Evolutionary conservation across 2,329 filamentous ascomycete species (phyloP).

Genomic region (Metarhizium rileyi): DNA sequence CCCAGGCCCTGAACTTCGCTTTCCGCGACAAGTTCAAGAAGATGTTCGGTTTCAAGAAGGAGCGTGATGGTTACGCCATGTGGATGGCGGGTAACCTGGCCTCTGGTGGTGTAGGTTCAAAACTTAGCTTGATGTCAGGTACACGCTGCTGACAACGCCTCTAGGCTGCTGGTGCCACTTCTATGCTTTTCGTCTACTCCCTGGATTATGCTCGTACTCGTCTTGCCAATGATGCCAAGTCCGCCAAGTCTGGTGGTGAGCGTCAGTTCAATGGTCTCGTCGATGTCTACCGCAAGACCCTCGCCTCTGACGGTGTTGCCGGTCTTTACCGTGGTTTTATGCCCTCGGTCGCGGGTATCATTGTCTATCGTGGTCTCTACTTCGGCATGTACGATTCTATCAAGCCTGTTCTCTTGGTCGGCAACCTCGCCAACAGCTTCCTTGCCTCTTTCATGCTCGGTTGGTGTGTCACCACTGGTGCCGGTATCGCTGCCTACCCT

Average conservation of each 20-base stretch:
- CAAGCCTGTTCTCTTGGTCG: constrained; percentile 95
- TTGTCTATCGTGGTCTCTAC: constrained; percentile 99
- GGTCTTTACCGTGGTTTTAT: constrained; percentile 99
- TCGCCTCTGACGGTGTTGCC: constrained; percentile 94
- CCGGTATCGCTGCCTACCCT: constrained; percentile 99
- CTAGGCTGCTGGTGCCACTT: constrained; percentile 95
- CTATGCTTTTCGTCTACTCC: constrained; percentile 99
- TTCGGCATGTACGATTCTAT: constrained; percentile 99
- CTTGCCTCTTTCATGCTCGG: constrained; percentile 97
- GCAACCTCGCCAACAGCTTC: constrained; percentile 94
- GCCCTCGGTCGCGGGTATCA: constrained; percentile 96
- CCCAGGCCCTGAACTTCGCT: constrained; percentile 99
- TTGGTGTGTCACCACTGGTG: constrained; percentile 99
- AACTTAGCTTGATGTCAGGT: constrained; percentile 7
- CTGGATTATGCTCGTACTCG: constrained; percentile 99
- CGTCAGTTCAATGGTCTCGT: constrained; percentile 99
- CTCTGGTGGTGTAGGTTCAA: constrained; percentile 85
- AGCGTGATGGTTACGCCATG: constrained; percentile 93
- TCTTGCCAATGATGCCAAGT: constrained; percentile 99
- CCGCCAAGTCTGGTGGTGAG: constrained; percentile 89
- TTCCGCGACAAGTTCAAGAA: constrained; percentile 99
- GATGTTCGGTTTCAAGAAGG: constrained; percentile 99
- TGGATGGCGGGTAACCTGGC: constrained; percentile 99
- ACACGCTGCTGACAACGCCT: constrained; percentile 6
- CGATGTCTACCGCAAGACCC: constrained; percentile 99